These are phyloP conservation scores for Talaromyces wortmannii DNA, from an alignment of 495 filamentous ascomycete species.

Conservation along the genomic window DNA sequence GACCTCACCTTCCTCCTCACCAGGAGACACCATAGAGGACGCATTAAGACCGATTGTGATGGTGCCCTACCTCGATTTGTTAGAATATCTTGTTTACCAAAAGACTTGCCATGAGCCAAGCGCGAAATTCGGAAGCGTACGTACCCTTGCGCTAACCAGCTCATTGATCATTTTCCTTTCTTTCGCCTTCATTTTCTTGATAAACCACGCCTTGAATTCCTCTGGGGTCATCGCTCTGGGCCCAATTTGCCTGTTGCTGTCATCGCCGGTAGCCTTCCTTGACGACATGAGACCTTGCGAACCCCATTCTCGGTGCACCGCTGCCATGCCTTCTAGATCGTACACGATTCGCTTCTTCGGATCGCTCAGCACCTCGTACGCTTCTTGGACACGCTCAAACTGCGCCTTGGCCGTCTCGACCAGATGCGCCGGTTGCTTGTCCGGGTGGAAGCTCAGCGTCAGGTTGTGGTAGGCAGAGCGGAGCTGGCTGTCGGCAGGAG, in stretches of 20 bases:
- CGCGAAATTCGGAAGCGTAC: slow-evolving; percentile 8
- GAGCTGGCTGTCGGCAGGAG: slow-evolving; percentile 42
- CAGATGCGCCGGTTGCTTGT: slow-evolving; percentile 45
- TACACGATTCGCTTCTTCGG: slow-evolving; percentile 49
- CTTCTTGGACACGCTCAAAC: slow-evolving; percentile 41
- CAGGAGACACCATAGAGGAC: slow-evolving; percentile 22
- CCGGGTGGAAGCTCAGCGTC: slow-evolving; percentile 51
- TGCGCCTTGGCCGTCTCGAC: slow-evolving; percentile 39
- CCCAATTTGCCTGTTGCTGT: slow-evolving; percentile 21
- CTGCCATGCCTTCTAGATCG: slow-evolving; percentile 41
- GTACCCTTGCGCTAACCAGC: slow-evolving; percentile 36
- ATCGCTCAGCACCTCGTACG: slow-evolving; percentile 50
- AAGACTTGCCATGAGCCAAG: not conserved
- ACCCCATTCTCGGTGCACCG: slow-evolving; percentile 36
- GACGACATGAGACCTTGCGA: slow-evolving; percentile 19
- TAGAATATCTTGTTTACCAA: not conserved
- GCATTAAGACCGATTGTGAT: slow-evolving; percentile 37
- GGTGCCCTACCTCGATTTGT: slow-evolving; percentile 14
- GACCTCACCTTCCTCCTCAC: slow-evolving; percentile 21
- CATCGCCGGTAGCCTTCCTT: slow-evolving; percentile 14
- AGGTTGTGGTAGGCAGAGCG: slow-evolving; percentile 45
- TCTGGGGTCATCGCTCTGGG: slow-evolving; percentile 34
- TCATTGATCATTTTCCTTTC: slow-evolving; percentile 33
- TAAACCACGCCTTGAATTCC: slow-evolving; percentile 44
- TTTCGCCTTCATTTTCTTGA: slow-evolving; percentile 37